Evolutionary conservation across 495 filamentous ascomycete species (phyloP), one percentile per base, ranked within the genome.

Genomic region (Acidomyces sp.): DNA sequence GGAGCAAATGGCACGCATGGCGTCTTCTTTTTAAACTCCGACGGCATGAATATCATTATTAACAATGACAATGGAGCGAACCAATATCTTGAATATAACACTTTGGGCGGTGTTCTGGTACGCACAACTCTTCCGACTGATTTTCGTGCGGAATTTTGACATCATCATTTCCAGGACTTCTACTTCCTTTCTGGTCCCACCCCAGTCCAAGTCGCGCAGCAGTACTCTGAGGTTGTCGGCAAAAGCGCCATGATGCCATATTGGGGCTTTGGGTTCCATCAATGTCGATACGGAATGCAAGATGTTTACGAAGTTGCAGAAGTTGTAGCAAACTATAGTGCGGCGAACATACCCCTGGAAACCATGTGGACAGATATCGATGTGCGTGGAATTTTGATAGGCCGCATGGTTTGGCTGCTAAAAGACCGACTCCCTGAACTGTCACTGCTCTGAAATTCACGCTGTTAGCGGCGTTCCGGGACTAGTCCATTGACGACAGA

Each of bases 31-130:
- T 60, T 86, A 29, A 87, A 84, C 58, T 80, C 75, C 28, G 83
- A 86, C 52, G 85, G 84, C 11, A 88, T 92, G 80, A 85, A 93
- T 45, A 67, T 93, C 63, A 79, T 80, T 50, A 78, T 92, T 63
- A 70, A 83, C 57, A 71, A 76, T 48, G 71, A 67, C 10, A 59
- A 62, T 22, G 59, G 66, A 16, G 69, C 65, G 6, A n/a, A n/a
- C n/a, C 80, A 86, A 52, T 88, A 79, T 46, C 68, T 93, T 22
- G 81, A 92, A 60, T 93, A 88, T 63, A 86, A 90, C 52, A 74
- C 72, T 16, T 62, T 92, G 1, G 82, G 84, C 29, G 85, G 85
- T 19, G 68, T 90, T 12, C 44, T 93, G 7, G n/a, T n/a, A n/a
- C n/a, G n/a, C n/a, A n/a, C n/a, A n/a, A n/a, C n/a, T n/a, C n/a